phyloP scores from a whole-genome alignment of 2,329 filamentous ascomycete species.

The Remersonia thermophila region DNA sequence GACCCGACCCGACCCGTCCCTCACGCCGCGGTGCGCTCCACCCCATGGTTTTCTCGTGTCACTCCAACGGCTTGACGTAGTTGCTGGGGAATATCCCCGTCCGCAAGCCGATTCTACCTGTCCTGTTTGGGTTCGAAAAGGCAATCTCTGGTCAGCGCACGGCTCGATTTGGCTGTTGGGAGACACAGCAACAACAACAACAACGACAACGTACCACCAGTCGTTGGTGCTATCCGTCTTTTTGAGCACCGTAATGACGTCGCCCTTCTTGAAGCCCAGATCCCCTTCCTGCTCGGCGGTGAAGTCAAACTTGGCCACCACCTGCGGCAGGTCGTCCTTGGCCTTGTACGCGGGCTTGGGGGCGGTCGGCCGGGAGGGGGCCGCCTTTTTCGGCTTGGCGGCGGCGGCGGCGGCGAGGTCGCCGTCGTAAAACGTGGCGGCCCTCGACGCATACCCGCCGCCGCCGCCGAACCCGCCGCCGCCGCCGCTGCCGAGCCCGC shows the following conservation, averaged over 20 bases:
- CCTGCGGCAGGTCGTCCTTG: slow-evolving; percentile 53
- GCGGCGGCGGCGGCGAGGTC: slow-evolving; percentile 19
- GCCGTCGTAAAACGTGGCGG: slow-evolving; percentile 36
- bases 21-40: too few relatives aligned
- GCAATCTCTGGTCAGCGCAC: too few relatives aligned
- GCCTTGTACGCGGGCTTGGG: slow-evolving; percentile 75
- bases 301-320: slow-evolving; percentile 84
- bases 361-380: slow-evolving; percentile 67
- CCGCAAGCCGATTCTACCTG: slow-evolving; percentile 70
- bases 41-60: slow-evolving; percentile 3
- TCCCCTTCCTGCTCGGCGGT: slow-evolving; percentile 89
- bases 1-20: too few relatives aligned
- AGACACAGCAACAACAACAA: too few relatives aligned
- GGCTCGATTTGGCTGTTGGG: too few relatives aligned
- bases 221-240: slow-evolving; percentile 88
- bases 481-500: too few relatives aligned
- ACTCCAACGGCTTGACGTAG: slow-evolving; percentile 56
- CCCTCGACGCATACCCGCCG: slow-evolving; percentile 32
- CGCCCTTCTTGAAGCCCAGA: slow-evolving; percentile 92
- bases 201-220: slow-evolving; percentile 91
- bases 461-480: too few relatives aligned
- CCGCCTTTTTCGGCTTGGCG: slow-evolving; percentile 36
- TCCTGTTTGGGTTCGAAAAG: slow-evolving; percentile 52
- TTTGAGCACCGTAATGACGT: slow-evolving; percentile 89
- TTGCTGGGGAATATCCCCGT: slow-evolving; percentile 90